Evolutionary conservation across 1,284 basidiomycete species (phyloP).

Genomic region (Trichosporon asahii): DNA sequence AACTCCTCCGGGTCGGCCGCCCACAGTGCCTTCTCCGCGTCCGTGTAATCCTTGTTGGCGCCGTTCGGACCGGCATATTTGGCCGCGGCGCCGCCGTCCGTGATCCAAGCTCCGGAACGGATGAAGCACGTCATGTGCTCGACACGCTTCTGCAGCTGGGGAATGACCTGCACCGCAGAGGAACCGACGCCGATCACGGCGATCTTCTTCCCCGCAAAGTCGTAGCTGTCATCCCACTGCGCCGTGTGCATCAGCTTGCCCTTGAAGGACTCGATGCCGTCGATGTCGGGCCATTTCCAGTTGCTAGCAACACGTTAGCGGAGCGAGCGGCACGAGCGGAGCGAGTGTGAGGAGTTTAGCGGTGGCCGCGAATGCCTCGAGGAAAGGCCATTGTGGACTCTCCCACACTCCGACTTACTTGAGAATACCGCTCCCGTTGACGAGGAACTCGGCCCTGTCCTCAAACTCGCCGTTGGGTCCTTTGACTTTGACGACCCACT

Average conservation of each 20-base stretch:
- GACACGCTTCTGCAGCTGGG: constrained; percentile 27
- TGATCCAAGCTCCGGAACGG: constrained; percentile 35
- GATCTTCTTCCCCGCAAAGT: constrained; percentile 22
- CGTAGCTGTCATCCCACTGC: constrained; percentile 23
- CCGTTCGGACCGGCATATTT: constrained; percentile 30
- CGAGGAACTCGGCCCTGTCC: constrained; percentile 38
- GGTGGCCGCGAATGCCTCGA: too few species aligned
- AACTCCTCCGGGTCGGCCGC: constrained; percentile 27
- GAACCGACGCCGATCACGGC: constrained; percentile 24
- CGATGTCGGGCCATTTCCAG: constrained; percentile 27
- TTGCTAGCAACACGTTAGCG: neutral
- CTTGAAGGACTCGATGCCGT: constrained; percentile 30
- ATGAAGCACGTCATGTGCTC: constrained; percentile 18
- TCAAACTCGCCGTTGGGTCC: constrained; percentile 15
- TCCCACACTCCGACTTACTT: neutral
- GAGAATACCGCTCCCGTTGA: constrained; percentile 35
- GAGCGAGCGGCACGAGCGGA: neutral
- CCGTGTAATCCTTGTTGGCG: constrained; percentile 34
- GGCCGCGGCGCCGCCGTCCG: constrained; percentile 26
- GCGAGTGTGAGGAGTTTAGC: too few species aligned
- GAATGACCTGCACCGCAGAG: constrained; percentile 27
- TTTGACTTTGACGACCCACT: constrained; percentile 34
- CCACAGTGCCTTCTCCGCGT: constrained; percentile 28
- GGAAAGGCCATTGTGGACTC: too few species aligned
- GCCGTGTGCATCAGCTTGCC: constrained; percentile 35